Percentiles rank a stretch among this genome's conserved stretches.
These are phyloP conservation scores for Ceratonia siliqua DNA, from an alignment of 306 rosid genomes.

Conservation along the genomic window DNA sequence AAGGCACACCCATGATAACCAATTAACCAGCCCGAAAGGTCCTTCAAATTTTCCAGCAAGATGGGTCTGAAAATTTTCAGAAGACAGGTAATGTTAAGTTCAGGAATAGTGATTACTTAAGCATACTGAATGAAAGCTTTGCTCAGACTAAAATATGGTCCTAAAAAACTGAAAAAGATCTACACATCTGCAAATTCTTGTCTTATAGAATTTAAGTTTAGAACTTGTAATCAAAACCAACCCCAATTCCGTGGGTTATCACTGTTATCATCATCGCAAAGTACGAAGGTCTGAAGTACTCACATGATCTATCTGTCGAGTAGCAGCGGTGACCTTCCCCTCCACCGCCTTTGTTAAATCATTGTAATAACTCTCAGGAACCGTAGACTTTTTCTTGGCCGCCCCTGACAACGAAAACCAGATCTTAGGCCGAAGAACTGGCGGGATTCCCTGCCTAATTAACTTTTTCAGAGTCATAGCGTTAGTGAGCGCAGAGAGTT, in stretches of 20 bases:
- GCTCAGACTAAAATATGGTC: background rate
- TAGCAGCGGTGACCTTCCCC: constrained; percentile 75
- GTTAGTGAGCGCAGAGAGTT: constrained; percentile 54
- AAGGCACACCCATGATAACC: background rate
- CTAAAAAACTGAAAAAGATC: background rate
- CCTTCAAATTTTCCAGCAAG: background rate
- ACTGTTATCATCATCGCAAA: background rate
- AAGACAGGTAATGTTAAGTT: background rate
- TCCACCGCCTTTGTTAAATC: constrained; percentile 62
- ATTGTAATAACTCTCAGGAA: constrained; percentile 70
- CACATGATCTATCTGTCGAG: constrained; percentile 75
- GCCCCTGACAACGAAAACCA: constrained; percentile 81
- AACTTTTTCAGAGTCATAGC: constrained; percentile 66
- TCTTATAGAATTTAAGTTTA: background rate
- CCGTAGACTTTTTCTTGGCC: constrained; percentile 76
- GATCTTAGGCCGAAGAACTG: constrained; percentile 70
- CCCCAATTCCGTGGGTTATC: background rate
- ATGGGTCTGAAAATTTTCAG: background rate
- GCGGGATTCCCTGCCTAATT: constrained; percentile 74
- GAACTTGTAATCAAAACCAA: background rate
- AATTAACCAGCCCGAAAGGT: background rate
- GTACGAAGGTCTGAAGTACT: constrained; percentile 23
- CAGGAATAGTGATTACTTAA: background rate
- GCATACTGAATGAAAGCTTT: background rate
- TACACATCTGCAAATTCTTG: background rate